Evolutionary conservation across 2,329 filamentous ascomycete species (phyloP), one percentile per base, ranked within the genome.

Genomic region (Hypomyces rosellus): DNA sequence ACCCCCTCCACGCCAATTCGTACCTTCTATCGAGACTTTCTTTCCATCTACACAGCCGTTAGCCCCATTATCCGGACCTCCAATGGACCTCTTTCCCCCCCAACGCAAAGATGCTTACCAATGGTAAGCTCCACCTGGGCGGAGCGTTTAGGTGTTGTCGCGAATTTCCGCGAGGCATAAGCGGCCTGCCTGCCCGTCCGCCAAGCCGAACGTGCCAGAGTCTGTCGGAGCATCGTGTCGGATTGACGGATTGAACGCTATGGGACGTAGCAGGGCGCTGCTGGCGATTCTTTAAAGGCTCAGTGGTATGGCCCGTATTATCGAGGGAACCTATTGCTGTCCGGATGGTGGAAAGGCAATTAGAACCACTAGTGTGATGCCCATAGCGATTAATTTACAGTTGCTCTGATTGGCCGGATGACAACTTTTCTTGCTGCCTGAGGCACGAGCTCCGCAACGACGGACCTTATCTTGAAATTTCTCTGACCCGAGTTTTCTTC

Each of bases 11-110:
- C 41, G 48, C 46, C 52, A 36, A 52, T 49, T 38, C 64, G 61
- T 85, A 95, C 90, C 89, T 88, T 96, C 90, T 70, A 99, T 90
- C 56, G 90, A 96, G 50, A 99, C 86, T 75, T 96, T 95, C 79
- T 96, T 96, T 68, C 92, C 93, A 82, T 99, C 92, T 91, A 43
- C 67, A 41, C 60, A 42, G 51, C 37, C 37, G 65, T 73, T 62
- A 73, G 67, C 62, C 55, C 55, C 54, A 36, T 30, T 30, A 38
- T 54, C 44, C 41, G 33, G 49, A 20, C 38, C 3, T n/a, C 15
- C 38, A 40, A 15, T 40, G 38, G 15, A 14, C n/a, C 12, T 18
- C 5, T 12, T 12, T 9, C 14, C 20, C 25, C 25, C 45, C 56
- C 65, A 68, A 68, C 66, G 52, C 46, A 55, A 55, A 58, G 52